Percentiles rank a stretch among this genome's conserved stretches.
phyloP scores from a whole-genome alignment of 78 protist species.

The Trichosphaerium sp. region DNA sequence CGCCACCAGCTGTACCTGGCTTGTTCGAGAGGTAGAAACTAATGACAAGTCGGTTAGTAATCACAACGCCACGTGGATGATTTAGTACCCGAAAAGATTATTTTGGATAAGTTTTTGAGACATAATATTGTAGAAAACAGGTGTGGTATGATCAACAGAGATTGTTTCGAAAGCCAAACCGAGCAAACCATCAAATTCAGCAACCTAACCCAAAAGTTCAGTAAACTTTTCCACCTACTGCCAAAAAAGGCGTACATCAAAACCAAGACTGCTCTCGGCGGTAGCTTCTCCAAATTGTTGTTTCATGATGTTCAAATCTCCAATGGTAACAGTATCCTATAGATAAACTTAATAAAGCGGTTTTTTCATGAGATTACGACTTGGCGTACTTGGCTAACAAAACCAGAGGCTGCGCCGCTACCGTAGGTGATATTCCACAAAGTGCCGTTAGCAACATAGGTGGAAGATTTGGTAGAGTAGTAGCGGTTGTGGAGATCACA shows the following conservation, averaged over 20 bases:
- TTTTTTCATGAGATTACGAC: too few species aligned
- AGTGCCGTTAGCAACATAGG: constrained; percentile 73
- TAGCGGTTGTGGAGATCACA: constrained; percentile 73
- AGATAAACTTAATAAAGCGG: too few species aligned
- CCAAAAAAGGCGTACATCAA: too few species aligned
- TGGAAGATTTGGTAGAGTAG: constrained; percentile 46
- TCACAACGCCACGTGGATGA: too few species aligned
- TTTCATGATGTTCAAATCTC: too few species aligned
- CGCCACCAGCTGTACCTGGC: constrained; percentile 55
- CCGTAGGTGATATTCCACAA: constrained; percentile 84
- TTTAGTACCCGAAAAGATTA: too few species aligned
- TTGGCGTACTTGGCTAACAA: constrained; percentile 58
- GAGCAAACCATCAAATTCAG: constrained; percentile 80
- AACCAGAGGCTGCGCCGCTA: constrained; percentile 80
- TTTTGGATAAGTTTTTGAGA: too few species aligned
- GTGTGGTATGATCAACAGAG: constrained; percentile 72
- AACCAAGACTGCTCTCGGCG: too few species aligned
- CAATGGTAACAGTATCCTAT: constrained; percentile 77
- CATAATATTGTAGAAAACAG: constrained; percentile 66
- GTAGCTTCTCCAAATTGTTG: too few species aligned
- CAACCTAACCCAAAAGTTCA: too few species aligned
- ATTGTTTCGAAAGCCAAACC: constrained; percentile 85
- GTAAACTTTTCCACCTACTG: too few species aligned
- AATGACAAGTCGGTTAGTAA: constrained; percentile 39
- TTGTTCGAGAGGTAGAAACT: constrained; percentile 72